A percentile compares a stretch with the other conserved stretches of the same genome.
Conservation (phyloP, 768 basidiomycete species). For the Podaxis pistillaris region DNA sequence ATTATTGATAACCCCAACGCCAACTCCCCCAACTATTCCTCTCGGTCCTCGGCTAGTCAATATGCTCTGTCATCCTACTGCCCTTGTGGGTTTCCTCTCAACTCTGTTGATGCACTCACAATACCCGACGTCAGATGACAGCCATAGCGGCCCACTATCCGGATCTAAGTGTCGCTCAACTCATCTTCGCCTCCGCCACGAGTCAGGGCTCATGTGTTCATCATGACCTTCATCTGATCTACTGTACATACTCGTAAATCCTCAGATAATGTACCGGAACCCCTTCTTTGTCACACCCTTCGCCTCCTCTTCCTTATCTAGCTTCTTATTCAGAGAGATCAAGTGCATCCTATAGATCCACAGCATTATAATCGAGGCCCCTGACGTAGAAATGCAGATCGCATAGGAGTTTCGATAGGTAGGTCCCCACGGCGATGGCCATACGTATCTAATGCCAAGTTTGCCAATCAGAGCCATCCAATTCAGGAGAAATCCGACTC, state of each 20-base stretch:
- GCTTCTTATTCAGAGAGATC: slow-evolving; percentile 33
- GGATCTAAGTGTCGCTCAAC: slow-evolving; percentile 10
- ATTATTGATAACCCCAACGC: slow-evolving; percentile 2
- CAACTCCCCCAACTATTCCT: slow-evolving; percentile 12
- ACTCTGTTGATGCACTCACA: not conserved
- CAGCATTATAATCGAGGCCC: slow-evolving; percentile 50
- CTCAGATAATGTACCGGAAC: slow-evolving; percentile 46
- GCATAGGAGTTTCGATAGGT: slow-evolving; percentile 66
- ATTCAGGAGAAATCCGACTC: slow-evolving; percentile 29
- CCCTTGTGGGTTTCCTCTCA: not conserved
- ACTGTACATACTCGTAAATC: slow-evolving; percentile 7
- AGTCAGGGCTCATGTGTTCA: not conserved
- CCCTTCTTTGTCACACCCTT: slow-evolving; percentile 41
- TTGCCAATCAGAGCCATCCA: slow-evolving; percentile 11
- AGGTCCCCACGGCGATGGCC: slow-evolving; percentile 66
- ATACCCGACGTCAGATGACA: slow-evolving; percentile 5
- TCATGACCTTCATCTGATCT: slow-evolving; percentile 11
- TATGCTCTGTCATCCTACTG: not conserved
- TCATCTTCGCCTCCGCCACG: not conserved
- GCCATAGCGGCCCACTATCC: not conserved
- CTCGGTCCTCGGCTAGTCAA: not conserved
- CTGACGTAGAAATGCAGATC: slow-evolving; percentile 67
- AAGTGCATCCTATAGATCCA: slow-evolving; percentile 46
- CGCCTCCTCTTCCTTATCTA: slow-evolving; percentile 35
- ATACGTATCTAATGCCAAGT: slow-evolving; percentile 49